Evolutionary conservation across 2,329 filamentous ascomycete genomes (phyloP).

Genomic region (Herpotrichia juniperi): DNA sequence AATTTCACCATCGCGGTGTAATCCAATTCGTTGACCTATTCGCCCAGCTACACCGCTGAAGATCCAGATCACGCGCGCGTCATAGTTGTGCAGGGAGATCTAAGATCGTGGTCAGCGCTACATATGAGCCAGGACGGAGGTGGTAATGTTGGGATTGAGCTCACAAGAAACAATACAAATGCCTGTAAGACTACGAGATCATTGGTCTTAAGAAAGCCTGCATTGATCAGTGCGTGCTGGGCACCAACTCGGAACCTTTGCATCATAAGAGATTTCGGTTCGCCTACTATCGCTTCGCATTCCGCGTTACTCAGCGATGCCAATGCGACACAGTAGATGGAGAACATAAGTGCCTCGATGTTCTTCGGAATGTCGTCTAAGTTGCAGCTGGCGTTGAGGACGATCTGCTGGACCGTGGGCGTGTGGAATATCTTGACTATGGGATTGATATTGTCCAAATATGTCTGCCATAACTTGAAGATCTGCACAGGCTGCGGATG

Average conservation of each 20-base stretch:
- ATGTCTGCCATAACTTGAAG: constrained; percentile 76
- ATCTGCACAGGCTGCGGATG: constrained; percentile 71
- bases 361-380: constrained; percentile 62
- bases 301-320: constrained; percentile 63
- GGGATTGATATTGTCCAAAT: constrained; percentile 76
- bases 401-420: constrained; percentile 68
- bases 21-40: constrained; percentile 65
- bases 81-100: constrained; percentile 52
- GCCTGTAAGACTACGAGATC: constrained; percentile 72
- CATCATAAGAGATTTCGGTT: constrained; percentile 59
- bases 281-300: constrained; percentile 59
- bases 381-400: constrained; percentile 67
- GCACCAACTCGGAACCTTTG: constrained; percentile 62
- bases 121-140: neutral
- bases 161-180: constrained; percentile 69
- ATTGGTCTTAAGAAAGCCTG: constrained; percentile 69
- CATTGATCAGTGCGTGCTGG: constrained; percentile 70
- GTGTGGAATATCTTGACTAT: constrained; percentile 75
- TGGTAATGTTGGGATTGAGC: constrained; percentile 13
- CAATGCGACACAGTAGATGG: constrained; percentile 35
- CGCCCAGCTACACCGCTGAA: constrained; percentile 67
- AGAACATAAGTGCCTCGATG: constrained; percentile 58
- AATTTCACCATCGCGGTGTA: constrained; percentile 63
- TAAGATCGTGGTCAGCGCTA: constrained; percentile 31
- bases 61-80: constrained; percentile 65